Conservation (phyloP, 208 protist genomes). For the Lotmaria passim region DNA sequence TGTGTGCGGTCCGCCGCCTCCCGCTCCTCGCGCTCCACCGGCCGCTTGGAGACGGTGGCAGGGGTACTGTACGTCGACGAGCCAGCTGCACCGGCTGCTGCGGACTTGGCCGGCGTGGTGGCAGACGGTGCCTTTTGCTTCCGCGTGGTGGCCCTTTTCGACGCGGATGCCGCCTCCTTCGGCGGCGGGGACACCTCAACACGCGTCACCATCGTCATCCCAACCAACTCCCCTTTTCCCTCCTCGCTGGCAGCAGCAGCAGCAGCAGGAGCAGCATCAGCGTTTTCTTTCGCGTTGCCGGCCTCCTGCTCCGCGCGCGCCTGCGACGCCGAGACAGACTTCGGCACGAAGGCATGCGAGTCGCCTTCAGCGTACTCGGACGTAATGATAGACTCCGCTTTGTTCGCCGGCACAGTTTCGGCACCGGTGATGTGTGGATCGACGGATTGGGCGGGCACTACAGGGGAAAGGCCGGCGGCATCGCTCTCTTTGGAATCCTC, state of each 20-base stretch:
- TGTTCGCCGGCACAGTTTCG: not conserved
- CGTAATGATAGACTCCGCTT: conserved; percentile 5
- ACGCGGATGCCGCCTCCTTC: not conserved
- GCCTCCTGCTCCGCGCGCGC: not conserved
- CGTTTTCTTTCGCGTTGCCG: not conserved
- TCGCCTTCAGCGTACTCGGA: not conserved
- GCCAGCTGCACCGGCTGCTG: not conserved
- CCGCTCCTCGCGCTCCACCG: conserved; percentile 7
- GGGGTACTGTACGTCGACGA: conserved; percentile 12
- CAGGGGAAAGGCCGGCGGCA: conserved; percentile 2
- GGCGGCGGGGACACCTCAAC: conserved; percentile 21
- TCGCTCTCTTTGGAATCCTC: conserved; percentile 16
- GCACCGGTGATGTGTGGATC: not conserved
- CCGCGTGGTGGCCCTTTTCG: not conserved
- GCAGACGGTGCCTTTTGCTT: not conserved
- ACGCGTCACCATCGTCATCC: conserved; percentile 19
- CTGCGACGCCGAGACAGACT: conserved; percentile 1
- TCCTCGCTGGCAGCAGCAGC: not conserved
- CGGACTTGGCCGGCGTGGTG: not conserved
- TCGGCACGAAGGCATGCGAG: conserved; percentile 1
- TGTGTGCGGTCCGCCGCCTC: conserved; percentile 2
- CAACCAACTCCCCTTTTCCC: not conserved
- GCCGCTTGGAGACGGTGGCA: conserved; percentile 24
- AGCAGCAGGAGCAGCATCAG: not conserved
- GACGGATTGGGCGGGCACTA: not conserved